Conservation (phyloP, 75 land plant species). For the Ceratopteris richardii region DNA sequence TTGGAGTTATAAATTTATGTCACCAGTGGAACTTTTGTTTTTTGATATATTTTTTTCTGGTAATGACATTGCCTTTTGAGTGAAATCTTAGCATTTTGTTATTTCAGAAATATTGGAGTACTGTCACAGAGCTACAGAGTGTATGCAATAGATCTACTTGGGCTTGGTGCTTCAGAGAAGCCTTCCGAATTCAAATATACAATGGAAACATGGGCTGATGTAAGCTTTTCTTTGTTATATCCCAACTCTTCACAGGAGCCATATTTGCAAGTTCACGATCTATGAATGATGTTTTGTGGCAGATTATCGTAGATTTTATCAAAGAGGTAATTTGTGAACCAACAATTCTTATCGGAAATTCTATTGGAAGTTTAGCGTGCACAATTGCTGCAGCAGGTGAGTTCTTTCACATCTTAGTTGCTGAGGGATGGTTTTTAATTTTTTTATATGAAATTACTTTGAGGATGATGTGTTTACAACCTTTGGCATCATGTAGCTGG, state of each 20-base stretch:
- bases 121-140: slow-evolving; percentile 56
- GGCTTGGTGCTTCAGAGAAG: slow-evolving; percentile 79
- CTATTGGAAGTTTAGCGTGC: slow-evolving; percentile 90
- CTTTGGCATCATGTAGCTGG: too few species aligned
- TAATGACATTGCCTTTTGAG: too few species aligned
- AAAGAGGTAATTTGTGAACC: slow-evolving; percentile 56
- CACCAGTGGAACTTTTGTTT: too few species aligned
- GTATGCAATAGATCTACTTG: slow-evolving; percentile 75
- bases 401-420: neutral
- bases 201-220: slow-evolving; percentile 83
- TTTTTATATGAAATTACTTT: neutral
- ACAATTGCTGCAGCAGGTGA: slow-evolving; percentile 79
- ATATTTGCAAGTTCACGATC: neutral
- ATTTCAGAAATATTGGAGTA: slow-evolving; percentile 53
- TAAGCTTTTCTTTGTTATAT: slow-evolving; percentile 11
- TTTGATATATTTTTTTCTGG: too few species aligned
- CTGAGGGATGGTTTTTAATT: neutral
- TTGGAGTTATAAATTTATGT: too few species aligned
- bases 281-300: slow-evolving; percentile 2
- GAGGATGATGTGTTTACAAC: too few species aligned
- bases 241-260: neutral
- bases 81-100: too few species aligned
- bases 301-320: slow-evolving; percentile 75
- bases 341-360: slow-evolving; percentile 77
- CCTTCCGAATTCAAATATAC: slow-evolving; percentile 61